These are phyloP conservation scores for Spizellomyces punctatus DNA, from an alignment of 192 early-diverging fungal genomes.

Conservation along the genomic window DNA sequence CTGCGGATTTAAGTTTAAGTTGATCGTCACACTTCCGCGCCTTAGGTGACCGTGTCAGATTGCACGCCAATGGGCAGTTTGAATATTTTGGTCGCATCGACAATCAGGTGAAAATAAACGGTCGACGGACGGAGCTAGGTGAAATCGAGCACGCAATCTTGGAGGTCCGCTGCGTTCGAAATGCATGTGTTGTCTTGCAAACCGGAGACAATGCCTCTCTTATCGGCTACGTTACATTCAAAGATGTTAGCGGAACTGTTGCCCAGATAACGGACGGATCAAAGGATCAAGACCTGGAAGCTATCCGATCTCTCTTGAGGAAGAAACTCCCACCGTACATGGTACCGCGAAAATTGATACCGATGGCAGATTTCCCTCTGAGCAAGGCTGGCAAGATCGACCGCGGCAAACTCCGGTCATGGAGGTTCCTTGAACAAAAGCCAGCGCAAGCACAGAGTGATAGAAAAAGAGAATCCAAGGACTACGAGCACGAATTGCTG, in stretches of 20 bases:
- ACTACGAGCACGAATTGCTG: too few species aligned
- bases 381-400: constrained; percentile 9
- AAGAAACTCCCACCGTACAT: constrained; percentile 18
- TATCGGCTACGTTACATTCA: neutral
- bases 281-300: too few species aligned
- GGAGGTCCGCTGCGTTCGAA: neutral
- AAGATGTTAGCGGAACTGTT: neutral
- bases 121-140: constrained; percentile 26
- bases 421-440: too few species aligned
- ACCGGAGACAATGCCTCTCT: neutral
- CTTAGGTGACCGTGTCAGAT: constrained; percentile 10
- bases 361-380: constrained; percentile 12
- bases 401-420: too few species aligned
- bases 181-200: constrained; percentile 3
- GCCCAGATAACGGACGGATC: neutral
- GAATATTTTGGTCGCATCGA: constrained; percentile 26
- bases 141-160: constrained; percentile 23
- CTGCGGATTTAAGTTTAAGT: too few species aligned
- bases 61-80: neutral
- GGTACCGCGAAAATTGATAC: constrained; percentile 9
- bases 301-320: constrained; percentile 1
- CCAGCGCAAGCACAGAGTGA: too few species aligned
- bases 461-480: too few species aligned
- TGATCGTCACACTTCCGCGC: too few species aligned
- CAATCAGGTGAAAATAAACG: constrained; percentile 25